These are phyloP conservation scores for Phaffia rhodozyma DNA, from an alignment of 1,284 basidiomycete species.

Conservation along the genomic window DNA sequence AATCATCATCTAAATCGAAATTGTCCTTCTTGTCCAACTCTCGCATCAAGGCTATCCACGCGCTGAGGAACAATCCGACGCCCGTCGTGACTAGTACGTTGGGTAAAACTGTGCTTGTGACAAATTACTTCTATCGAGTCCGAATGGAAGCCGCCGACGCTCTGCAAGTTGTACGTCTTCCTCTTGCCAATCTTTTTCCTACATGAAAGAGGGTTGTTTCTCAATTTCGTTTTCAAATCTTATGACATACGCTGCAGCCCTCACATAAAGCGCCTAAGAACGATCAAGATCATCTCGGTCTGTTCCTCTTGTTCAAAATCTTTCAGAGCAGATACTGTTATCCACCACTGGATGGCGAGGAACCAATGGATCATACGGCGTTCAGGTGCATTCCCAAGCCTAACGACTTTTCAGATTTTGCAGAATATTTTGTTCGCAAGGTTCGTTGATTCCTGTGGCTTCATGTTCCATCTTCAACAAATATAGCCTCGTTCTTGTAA, in stretches of 20 bases:
- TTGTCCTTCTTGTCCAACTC: conserved; percentile 11
- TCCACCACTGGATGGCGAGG: conserved; percentile 52
- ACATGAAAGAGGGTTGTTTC: not conserved
- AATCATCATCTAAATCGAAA: not conserved
- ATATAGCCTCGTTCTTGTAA: not conserved
- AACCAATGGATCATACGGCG: conserved; percentile 63
- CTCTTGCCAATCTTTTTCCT: conserved; percentile 21
- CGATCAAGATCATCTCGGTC: conserved; percentile 68
- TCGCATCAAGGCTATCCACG: conserved; percentile 59
- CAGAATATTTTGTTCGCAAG: conserved; percentile 92
- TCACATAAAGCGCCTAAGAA: conserved; percentile 59
- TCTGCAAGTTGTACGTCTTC: conserved; percentile 43
- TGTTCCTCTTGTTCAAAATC: conserved; percentile 92
- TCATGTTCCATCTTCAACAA: not conserved
- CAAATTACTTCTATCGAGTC: conserved; percentile 95
- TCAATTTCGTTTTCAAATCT: not conserved
- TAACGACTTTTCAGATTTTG: conserved; percentile 83
- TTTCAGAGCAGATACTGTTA: conserved; percentile 83
- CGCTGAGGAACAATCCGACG: conserved; percentile 67
- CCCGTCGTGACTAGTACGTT: conserved; percentile 82
- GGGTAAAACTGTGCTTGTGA: conserved; percentile 83
- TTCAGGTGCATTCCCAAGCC: conserved; percentile 80
- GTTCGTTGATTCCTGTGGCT: conserved; percentile 36
- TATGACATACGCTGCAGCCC: not conserved
- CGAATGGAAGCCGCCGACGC: conserved; percentile 87